These are phyloP conservation scores for Rubroboletus satanas DNA, from an alignment of 768 basidiomycete species.

Conservation along the genomic window DNA sequence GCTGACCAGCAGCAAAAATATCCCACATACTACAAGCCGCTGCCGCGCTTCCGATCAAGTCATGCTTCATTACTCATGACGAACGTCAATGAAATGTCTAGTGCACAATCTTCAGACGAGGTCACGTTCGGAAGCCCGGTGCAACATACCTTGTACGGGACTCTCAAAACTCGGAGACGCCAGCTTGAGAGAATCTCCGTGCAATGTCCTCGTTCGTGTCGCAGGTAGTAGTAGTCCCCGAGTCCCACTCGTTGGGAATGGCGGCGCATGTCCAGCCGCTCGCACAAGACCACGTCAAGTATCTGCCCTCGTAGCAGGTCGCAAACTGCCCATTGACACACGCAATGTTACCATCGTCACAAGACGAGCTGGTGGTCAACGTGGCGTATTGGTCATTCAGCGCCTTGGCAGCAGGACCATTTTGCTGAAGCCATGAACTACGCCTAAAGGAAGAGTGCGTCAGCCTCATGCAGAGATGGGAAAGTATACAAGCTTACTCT, in stretches of 20 bases:
- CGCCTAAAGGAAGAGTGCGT: slow-evolving; percentile 8
- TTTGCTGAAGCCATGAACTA: slow-evolving; percentile 20
- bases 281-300: slow-evolving; percentile 12
- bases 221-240: slow-evolving; percentile 20
- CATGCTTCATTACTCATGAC: background rate
- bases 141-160: background rate
- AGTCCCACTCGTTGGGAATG: slow-evolving; percentile 19
- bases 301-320: slow-evolving; percentile 11
- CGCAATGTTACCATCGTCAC: slow-evolving; percentile 15
- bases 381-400: slow-evolving; percentile 22
- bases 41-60: slow-evolving; percentile 4
- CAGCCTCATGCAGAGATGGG: background rate
- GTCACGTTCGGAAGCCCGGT: background rate
- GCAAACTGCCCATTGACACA: slow-evolving; percentile 21
- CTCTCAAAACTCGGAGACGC: slow-evolving; percentile 14
- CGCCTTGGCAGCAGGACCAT: slow-evolving; percentile 22
- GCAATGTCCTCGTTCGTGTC: slow-evolving; percentile 14
- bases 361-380: slow-evolving; percentile 16
- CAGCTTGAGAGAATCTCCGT: slow-evolving; percentile 18
- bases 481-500: background rate
- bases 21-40: slow-evolving; percentile 6
- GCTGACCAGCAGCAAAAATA: slow-evolving; percentile 17
- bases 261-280: slow-evolving; percentile 19
- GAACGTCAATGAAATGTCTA: background rate
- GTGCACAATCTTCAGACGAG: background rate